phyloP scores from a whole-genome alignment of 441 rosid species.

The Manihot esculenta region DNA sequence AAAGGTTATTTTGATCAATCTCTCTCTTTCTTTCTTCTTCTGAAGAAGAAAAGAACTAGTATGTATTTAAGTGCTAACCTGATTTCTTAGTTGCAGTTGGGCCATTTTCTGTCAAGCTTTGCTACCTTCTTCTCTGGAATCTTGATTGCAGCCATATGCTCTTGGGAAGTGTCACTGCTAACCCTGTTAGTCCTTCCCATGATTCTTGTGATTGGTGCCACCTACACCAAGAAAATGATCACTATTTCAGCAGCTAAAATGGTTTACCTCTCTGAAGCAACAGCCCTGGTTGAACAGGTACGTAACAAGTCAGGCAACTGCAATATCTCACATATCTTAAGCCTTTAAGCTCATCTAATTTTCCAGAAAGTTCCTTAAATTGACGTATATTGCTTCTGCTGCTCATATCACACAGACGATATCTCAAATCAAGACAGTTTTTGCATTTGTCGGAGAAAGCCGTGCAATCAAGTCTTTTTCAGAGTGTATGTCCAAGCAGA shows the following conservation, averaged over 20 bases:
- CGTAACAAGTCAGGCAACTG: not conserved
- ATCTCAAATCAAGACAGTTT: constrained; percentile 63
- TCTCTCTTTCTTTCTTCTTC: not conserved
- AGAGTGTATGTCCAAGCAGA: constrained; percentile 45
- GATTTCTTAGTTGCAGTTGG: constrained; percentile 36
- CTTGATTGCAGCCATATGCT: constrained; percentile 52
- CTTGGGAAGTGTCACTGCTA: constrained; percentile 60
- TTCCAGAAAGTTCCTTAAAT: not conserved
- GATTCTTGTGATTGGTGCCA: constrained; percentile 56
- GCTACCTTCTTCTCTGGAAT: constrained; percentile 55
- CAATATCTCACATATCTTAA: not conserved
- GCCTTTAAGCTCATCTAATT: not conserved
- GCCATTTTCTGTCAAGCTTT: constrained; percentile 52
- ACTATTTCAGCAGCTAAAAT: constrained; percentile 42
- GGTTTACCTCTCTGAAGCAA: constrained; percentile 51
- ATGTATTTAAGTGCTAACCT: not conserved
- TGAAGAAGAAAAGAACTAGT: not conserved
- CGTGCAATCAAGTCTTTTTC: constrained; percentile 44
- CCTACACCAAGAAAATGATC: constrained; percentile 60
- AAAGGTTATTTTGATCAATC: constrained; percentile 36
- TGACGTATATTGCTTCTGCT: not conserved
- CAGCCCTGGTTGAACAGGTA: constrained; percentile 59
- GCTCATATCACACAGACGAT: constrained; percentile 34
- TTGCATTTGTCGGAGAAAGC: constrained; percentile 63
- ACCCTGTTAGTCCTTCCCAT: constrained; percentile 49